Base-by-base conservation (phyloP, 306 rosid species). In the Psophocarpus tetragonolobus region DNA sequence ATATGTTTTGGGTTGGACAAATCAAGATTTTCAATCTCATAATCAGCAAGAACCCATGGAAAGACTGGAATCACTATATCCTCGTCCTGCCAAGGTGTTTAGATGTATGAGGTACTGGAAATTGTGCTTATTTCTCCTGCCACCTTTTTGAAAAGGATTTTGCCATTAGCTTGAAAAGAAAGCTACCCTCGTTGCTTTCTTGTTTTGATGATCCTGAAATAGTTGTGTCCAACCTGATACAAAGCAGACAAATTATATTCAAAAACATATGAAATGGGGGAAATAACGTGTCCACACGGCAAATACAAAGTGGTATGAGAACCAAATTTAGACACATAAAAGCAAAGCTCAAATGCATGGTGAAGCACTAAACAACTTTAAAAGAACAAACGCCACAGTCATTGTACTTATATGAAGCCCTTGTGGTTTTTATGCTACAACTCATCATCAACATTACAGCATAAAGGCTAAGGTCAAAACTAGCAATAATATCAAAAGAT, bases 41-140 rank as follows among this genome's bases (percentile, higher is more conserved):
- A 96, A 84, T 96, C 98, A 27, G 98, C 89, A 84, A 96, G 96
- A 75, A 93, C 93, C 99, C 99, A 96, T 35, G 99, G 99, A 75
- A 96, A 96, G 75, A 96, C 99, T 44, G 99, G 99, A 84, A 87
- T 96, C 99, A 80, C 97, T 96, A 84, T 96, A 96, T 45, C 99
- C 99, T 56, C 99, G 99, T 47, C 99, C 99, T n/a, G 99, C 99
- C 88, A 93, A 90, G 73, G 99, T 96, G 78, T 96, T 96, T 58
- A 96, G 98, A 88, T 93, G 97, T 98, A 96, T 96, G 82, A 96
- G 98, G 86, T 96, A 96, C 73, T 96, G 99, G 79, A 96, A 96
- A 79, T 96, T 96, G n/a, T n/a, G 93, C 96, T 96, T 75, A 93
- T 96, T 84, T 96, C 99, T 74, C 99, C 77, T 96, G 99, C 99